Conservation (phyloP, 2,329 filamentous ascomycete species). For the Alternaria viburni region DNA sequence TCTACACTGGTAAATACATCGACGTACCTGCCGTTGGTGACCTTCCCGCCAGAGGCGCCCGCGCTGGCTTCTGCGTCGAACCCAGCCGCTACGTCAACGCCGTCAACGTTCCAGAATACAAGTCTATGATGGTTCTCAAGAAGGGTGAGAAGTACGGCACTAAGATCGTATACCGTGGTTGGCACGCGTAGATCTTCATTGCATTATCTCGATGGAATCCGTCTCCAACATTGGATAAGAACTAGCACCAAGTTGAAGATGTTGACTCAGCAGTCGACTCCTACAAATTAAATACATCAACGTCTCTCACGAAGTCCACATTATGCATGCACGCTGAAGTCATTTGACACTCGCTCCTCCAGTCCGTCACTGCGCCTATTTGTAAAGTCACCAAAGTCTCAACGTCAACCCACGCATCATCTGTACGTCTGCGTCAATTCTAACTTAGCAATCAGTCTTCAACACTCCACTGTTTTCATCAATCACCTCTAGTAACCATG, state of each 20-base stretch:
- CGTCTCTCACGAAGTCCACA: not conserved
- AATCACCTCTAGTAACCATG: not conserved
- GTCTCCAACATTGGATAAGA: not conserved
- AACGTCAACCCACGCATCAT: not conserved
- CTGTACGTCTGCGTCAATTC: not conserved
- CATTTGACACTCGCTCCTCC: not conserved
- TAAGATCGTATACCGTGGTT: constrained; percentile 82
- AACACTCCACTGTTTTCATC: not conserved
- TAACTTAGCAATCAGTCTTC: not conserved
- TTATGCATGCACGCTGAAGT: not conserved
- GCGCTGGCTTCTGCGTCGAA: constrained; percentile 89
- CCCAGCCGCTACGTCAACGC: constrained; percentile 91
- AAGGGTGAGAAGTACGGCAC: constrained; percentile 84
- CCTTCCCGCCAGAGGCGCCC: constrained; percentile 67
- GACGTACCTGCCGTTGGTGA: constrained; percentile 70
- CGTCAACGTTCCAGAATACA: constrained; percentile 81
- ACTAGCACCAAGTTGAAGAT: not conserved
- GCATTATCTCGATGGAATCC: not conserved
- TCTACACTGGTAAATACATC: constrained; percentile 90
- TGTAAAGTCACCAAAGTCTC: not conserved
- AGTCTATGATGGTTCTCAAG: constrained; percentile 77
- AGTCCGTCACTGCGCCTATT: not conserved
- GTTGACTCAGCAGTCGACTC: not conserved
- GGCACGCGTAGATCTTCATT: constrained; percentile 61
- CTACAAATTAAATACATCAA: not conserved